Evolutionary conservation across 2,329 filamentous ascomycete species (phyloP), one percentile per base, ranked within the genome.

Genomic region (Botrytis galanthina): DNA sequence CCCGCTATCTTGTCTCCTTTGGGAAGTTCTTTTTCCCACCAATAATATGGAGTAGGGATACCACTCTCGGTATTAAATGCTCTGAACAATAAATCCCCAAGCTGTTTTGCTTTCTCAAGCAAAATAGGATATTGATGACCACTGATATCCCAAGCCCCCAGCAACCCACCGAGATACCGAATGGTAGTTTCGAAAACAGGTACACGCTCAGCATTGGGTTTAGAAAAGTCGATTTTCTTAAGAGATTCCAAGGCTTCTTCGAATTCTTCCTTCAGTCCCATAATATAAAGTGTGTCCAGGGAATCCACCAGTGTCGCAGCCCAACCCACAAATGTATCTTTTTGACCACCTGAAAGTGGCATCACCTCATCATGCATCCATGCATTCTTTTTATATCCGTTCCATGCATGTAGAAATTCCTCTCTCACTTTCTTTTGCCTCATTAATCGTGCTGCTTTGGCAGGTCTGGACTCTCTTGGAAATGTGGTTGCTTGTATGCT

Each of bases 271-370:
- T 87, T 88, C 81, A 97, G 80, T 44, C 88, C 92, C 87, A 95
- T 93, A 77, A 97, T 94, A 91, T 92, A 95, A 4, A 97, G 85
- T 0, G 93, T 94, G 80, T 97, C 94, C 70, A 95, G 83, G 0
- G 89, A 85, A 83, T 97, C 94, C 8, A 97, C 92, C 74, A 97
- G 80, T 0, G 94, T 96, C 16, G 93, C 94, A 35, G 92, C 92
- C 94, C 94, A 97, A 60, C 92, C 93, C 80, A 93, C 95, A 82
- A 97, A 98, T 0, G 93, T 92, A 79, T 98, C 92, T 37, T 88
- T 88, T 75, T 84, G 88, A 14, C 83, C 84, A 72, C 90, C 90
- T 32, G 88, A 88, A 22, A 95, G 84, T 4, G 95, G 95, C 69
- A 83, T 86, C 20, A 98, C 83, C 83, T 98, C 95, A 80, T 98